Evolutionary conservation across 345 rosid species (phyloP).

Genomic region (Hibiscus trionum): DNA sequence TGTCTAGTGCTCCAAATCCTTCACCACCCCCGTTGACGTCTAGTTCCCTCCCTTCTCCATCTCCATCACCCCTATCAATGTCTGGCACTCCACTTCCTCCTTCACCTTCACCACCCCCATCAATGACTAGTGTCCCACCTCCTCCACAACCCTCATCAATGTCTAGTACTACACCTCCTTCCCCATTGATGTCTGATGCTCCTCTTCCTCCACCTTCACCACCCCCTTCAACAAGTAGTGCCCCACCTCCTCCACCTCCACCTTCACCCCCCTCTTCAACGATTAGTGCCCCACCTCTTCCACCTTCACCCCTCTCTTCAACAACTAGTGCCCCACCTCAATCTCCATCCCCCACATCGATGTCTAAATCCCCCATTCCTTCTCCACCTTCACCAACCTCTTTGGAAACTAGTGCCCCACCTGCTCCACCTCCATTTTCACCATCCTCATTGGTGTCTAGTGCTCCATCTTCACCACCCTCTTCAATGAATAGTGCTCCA

Average conservation of each 20-base stretch:
- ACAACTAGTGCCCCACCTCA: background rate
- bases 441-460: background rate
- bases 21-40: background rate
- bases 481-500: background rate
- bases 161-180: background rate
- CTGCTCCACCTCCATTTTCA: background rate
- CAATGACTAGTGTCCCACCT: background rate
- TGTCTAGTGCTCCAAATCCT: background rate
- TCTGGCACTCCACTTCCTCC: conserved; percentile 31
- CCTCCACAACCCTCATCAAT: background rate
- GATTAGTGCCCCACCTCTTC: background rate
- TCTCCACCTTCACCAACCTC: background rate
- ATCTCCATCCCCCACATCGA: background rate
- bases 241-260: background rate
- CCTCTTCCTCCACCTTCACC: conserved; percentile 17
- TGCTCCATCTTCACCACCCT: background rate
- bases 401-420: background rate
- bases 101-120: conserved; percentile 15
- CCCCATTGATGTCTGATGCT: background rate
- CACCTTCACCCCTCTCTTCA: background rate
- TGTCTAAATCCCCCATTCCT: background rate
- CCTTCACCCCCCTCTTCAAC: background rate
- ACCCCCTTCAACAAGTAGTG: background rate
- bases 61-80: conserved; percentile 30
- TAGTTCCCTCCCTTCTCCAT: background rate